Percentiles rank a stretch among this genome's conserved stretches.
Evolutionary conservation across 2,329 filamentous ascomycete species (phyloP).

Genomic region (Monilinia laxa): DNA sequence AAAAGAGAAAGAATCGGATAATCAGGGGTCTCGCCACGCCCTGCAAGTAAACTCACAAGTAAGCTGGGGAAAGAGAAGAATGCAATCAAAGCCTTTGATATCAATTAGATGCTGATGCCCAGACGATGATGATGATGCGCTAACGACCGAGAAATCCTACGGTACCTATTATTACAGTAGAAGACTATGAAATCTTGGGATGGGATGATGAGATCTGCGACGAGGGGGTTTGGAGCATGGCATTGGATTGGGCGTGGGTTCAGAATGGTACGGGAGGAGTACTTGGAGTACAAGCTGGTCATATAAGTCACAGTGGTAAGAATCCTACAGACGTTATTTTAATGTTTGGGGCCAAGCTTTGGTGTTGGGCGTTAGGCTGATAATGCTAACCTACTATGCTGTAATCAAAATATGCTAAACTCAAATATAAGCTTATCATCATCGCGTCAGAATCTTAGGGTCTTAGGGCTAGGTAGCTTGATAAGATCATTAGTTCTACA

Average conservation of each 20-base stretch:
- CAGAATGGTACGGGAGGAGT: too few species aligned
- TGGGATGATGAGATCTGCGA: neutral
- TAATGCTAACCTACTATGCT: neutral
- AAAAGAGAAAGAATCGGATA: neutral
- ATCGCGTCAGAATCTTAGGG: neutral
- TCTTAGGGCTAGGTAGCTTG: neutral
- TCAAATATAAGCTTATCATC: conserved; percentile 1
- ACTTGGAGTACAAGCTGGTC: neutral
- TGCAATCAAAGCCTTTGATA: neutral
- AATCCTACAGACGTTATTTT: conserved; percentile 23
- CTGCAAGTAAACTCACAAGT: neutral
- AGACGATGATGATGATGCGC: neutral
- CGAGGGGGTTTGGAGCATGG: neutral
- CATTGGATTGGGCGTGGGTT: too few species aligned
- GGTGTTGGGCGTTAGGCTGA: neutral
- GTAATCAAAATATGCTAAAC: neutral
- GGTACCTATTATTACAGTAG: neutral
- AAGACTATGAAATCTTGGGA: neutral
- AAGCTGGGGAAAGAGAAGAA: neutral
- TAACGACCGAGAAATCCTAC: neutral
- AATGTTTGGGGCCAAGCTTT: conserved; percentile 10
- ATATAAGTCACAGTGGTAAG: neutral
- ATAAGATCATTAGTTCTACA: neutral
- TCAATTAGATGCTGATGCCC: neutral
- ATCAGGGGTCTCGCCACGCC: neutral